Conservation (phyloP, 192 early-diverging fungal species). For the Ambispora gerdemannii region DNA sequence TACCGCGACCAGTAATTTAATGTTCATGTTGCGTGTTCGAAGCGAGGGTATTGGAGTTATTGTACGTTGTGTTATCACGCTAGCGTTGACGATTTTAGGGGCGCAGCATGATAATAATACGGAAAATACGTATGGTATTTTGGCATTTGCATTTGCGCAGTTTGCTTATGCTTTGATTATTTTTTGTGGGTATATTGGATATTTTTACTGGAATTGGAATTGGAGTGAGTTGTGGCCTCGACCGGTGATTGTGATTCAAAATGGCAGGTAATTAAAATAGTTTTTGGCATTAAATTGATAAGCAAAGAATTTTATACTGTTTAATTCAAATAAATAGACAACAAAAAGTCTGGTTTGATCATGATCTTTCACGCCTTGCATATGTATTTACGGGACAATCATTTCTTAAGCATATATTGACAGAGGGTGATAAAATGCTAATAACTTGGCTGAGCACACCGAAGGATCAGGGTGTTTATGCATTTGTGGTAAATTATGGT, state of each 20-base stretch:
- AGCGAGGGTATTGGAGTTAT: conserved; percentile 82
- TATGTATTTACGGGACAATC: conserved; percentile 81
- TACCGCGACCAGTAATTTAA: conserved; percentile 61
- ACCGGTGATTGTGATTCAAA: conserved; percentile 28
- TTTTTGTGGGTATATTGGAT: conserved; percentile 54
- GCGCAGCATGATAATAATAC: conserved; percentile 28
- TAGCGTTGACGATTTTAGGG: conserved; percentile 59
- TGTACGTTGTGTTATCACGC: conserved; percentile 66
- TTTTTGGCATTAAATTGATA: not conserved
- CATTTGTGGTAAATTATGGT: conserved; percentile 85
- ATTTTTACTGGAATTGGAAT: conserved; percentile 41
- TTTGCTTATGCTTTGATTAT: conserved; percentile 65
- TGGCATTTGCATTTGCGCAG: conserved; percentile 81
- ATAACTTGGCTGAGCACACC: conserved; percentile 57
- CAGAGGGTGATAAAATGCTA: conserved; percentile 97
- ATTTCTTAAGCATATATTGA: conserved; percentile 88
- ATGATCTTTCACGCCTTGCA: conserved; percentile 60
- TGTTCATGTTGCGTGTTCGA: conserved; percentile 74
- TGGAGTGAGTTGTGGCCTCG: conserved; percentile 39
- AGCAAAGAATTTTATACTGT: not conserved
- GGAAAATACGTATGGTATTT: conserved; percentile 53
- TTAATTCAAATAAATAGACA: conserved; percentile 26
- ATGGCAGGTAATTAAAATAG: conserved; percentile 41
- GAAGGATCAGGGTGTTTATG: conserved; percentile 74
- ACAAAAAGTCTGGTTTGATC: conserved; percentile 58